Conservation (phyloP, 257 asterid genomes). For the Plantago major region DNA sequence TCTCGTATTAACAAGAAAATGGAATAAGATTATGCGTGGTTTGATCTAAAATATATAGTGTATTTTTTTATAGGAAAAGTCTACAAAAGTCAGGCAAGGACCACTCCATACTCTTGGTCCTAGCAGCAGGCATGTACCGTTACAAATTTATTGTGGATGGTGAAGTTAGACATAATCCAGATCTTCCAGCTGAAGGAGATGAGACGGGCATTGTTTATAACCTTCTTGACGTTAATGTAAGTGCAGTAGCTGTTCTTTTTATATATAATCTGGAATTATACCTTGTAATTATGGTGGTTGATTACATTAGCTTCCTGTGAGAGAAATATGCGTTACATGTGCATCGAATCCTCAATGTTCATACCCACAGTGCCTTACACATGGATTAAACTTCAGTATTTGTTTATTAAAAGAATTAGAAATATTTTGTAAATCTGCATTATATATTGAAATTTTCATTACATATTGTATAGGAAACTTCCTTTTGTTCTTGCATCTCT, state of each 20-base stretch:
- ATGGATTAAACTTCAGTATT: too few species aligned
- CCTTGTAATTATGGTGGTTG: too few species aligned
- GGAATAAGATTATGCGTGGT: neutral
- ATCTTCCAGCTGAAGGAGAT: conserved; percentile 72
- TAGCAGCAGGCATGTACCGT: conserved; percentile 70
- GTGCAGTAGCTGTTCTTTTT: conserved; percentile 16
- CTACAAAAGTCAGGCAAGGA: conserved; percentile 92
- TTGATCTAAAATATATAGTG: neutral
- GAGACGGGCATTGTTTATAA: conserved; percentile 54
- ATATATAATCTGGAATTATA: conserved; percentile 1
- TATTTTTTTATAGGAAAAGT: conserved; percentile 46
- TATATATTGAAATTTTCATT: too few species aligned
- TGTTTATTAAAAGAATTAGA: too few species aligned
- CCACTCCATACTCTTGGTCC: conserved; percentile 73
- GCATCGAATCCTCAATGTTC: too few species aligned
- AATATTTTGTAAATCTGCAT: too few species aligned
- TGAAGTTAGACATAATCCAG: conserved; percentile 57
- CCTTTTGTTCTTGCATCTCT: too few species aligned
- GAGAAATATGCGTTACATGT: too few species aligned
- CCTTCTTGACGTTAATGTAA: conserved; percentile 82
- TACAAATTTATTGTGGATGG: conserved; percentile 87
- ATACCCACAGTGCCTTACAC: too few species aligned
- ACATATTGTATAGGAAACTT: too few species aligned
- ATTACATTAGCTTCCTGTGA: too few species aligned
- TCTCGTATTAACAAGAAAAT: neutral